Base-by-base conservation (phyloP, 805 yeast genomes). In the Hanseniaspora hatyaiensis region DNA sequence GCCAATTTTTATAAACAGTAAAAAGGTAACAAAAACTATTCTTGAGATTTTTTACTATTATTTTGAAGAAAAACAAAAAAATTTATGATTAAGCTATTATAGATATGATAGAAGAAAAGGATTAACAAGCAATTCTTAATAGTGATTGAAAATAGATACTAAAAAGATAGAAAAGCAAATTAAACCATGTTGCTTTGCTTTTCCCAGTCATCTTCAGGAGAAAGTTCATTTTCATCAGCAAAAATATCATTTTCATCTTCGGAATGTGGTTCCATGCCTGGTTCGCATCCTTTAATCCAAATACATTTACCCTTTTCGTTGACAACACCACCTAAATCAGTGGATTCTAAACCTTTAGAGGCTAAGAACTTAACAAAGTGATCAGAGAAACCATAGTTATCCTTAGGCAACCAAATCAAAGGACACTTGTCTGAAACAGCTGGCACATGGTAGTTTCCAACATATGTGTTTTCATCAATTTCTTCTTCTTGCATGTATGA, bases 391-490 rank as follows among this genome's bases (percentile, higher is more conserved):
- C 97, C 97, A 74, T 77, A 75, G 8, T 84, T 80, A 61, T 89
- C 98, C 50, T 69, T 68, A n/a, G 96, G 94, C 57, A 89, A 76
- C 98, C 98, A 89, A 18, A 89, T 65, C n/a, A 70, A 68, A 1
- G 95, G 94, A 55, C 83, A 73, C 38, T 69, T 61, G 0, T 80
- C 80, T 23, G 75, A 66, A 15, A 80, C 78, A 6, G 80, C 83
- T 2, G 96, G 96, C 58, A 72, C 74, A 57, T 77, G 76, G 63
- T 80, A 89, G 19, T 52, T 47, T 4, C 64, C 68, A 4, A 51
- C 50, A 18, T 55, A 54, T 22, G 66, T 70, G n/a, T 71, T 68
- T 18, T 73, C 74, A 31, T 65, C 67, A 9, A 67, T 65, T 50
- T 71, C 73, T 53, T 71, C 67, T 23, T 44, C 41, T 26, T 44